Conservation (phyloP, 2,329 filamentous ascomycete genomes). For the Ophiostoma populinum region DNA sequence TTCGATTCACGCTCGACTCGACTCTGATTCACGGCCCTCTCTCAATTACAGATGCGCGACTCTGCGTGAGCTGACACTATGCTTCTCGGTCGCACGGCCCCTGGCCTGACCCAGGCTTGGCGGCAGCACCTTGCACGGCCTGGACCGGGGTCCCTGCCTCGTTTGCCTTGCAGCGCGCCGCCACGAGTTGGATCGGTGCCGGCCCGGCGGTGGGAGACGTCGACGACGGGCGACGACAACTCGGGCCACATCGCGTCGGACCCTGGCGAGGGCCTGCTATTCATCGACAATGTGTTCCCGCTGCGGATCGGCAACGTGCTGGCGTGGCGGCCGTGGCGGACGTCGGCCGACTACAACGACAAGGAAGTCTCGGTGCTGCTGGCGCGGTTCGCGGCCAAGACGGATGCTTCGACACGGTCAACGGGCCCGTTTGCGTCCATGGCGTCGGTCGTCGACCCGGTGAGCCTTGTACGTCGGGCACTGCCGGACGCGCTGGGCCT, state of each 20-base stretch:
- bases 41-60: no score
- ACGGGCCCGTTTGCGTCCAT: not conserved
- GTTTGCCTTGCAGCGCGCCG: no score
- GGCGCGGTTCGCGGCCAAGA: constrained; percentile 33
- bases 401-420: constrained; percentile 11
- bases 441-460: constrained; percentile 24
- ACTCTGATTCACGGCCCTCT: no score
- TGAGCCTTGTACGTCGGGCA: constrained; percentile 39
- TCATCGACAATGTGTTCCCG: constrained; percentile 85
- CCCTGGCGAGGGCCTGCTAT: constrained; percentile 67
- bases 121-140: no score
- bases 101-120: no score
- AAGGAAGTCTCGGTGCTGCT: constrained; percentile 32
- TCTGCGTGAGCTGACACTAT: no score
- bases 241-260: constrained; percentile 67
- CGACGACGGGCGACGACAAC: constrained; percentile 40
- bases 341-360: constrained; percentile 17
- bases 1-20: no score
- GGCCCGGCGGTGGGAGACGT: constrained; percentile 23
- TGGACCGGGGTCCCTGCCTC: no score
- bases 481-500: constrained; percentile 46
- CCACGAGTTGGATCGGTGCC: not conserved
- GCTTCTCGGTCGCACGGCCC: no score
- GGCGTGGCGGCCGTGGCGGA: constrained; percentile 28
- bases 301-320: constrained; percentile 41